Percentiles rank a stretch among this genome's conserved stretches.
Evolutionary conservation across 1,139 yeast species (phyloP).

Genomic region (Candida freyschussii): DNA sequence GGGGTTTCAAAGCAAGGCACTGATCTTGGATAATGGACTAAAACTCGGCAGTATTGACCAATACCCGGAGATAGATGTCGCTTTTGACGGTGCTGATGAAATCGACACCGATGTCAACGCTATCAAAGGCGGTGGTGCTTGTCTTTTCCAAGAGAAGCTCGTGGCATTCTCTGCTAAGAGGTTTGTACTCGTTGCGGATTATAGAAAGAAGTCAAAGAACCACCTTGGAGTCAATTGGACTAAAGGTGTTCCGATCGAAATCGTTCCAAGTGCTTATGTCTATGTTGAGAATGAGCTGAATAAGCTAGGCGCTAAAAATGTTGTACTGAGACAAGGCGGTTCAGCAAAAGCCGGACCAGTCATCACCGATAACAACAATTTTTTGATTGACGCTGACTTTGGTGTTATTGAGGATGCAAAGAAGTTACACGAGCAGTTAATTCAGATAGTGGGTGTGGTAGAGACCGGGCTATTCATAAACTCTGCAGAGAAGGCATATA

Average conservation of each 20-base stretch:
- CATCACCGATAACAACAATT: conserved; percentile 95
- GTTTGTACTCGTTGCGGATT: conserved; percentile 90
- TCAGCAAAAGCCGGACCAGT: conserved; percentile 96
- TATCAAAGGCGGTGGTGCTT: conserved; percentile 99
- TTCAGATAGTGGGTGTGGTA: conserved; percentile 84
- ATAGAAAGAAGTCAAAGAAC: conserved; percentile 66
- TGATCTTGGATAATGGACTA: conserved; percentile 79
- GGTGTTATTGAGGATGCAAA: conserved; percentile 66
- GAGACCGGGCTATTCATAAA: conserved; percentile 89
- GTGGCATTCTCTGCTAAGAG: conserved; percentile 77
- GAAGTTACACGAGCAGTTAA: conserved; percentile 59
- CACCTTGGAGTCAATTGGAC: conserved; percentile 76
- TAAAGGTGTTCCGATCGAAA: conserved; percentile 93
- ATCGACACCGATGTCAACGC: conserved; percentile 76
- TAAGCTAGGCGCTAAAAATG: conserved; percentile 60
- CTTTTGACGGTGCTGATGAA: conserved; percentile 99
- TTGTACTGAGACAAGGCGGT: conserved; percentile 78
- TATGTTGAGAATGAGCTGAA: conserved; percentile 64
- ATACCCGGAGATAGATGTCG: conserved; percentile 74
- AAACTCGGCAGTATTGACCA: conserved; percentile 79
- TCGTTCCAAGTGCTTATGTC: conserved; percentile 83
- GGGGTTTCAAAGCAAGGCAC: conserved; percentile 89
- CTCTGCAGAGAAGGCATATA: conserved; percentile 72
- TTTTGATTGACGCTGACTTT: conserved; percentile 89
- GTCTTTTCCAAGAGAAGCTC: conserved; percentile 92